Evolutionary conservation across 495 filamentous ascomycete genomes (phyloP), one percentile per base, ranked within the genome.

Genomic region (Astrocystis sublimbata): DNA sequence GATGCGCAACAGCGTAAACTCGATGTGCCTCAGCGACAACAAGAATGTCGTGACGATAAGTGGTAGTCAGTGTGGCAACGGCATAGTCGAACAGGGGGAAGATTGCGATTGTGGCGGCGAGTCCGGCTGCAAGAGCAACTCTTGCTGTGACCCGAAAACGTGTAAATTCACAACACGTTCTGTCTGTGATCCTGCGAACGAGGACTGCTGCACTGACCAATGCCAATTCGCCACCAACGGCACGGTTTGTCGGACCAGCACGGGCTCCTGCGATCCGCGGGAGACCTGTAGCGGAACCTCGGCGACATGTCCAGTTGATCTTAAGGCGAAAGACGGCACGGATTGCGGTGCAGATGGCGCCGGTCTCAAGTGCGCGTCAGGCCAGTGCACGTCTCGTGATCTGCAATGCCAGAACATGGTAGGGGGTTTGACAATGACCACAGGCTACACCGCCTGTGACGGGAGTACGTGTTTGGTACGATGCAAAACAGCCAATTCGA

Each of bases 91-190:
- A 74, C 74, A 81, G 9, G 94, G 91, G 63, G 94, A 98, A 75
- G 89, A 98, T 15, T 98, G 94, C 74, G 94, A 98, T 76, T 98
- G 94, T 69, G 96, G 94, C 55, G 94, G 93, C 42, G 72, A 73
- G 6, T 75, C 77, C 31, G 83, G 83, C 42, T 98, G 94, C 72
- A 85, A 78, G 17, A 73, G 79, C 65, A 91, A 98, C 74, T 59
- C 67, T 26, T 98, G 94, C 79, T 98, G 94, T 73, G 82, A 98
- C 66, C 75, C 92, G 3, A 85, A 73, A 6, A 98, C 96, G 12
- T 98, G 94, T 85, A 92, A 89, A 73, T 97, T 96, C 80, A 89
- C 82, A 54, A 70, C 76, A 50, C 81, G 76, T 36, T 85, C 92
- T 42, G 86, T 92, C 21, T 98, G 94, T 72, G 94, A 97, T 70